These are phyloP conservation scores for Coemansia sp. DNA, from an alignment of 192 early-diverging fungal genomes.

Conservation along the genomic window DNA sequence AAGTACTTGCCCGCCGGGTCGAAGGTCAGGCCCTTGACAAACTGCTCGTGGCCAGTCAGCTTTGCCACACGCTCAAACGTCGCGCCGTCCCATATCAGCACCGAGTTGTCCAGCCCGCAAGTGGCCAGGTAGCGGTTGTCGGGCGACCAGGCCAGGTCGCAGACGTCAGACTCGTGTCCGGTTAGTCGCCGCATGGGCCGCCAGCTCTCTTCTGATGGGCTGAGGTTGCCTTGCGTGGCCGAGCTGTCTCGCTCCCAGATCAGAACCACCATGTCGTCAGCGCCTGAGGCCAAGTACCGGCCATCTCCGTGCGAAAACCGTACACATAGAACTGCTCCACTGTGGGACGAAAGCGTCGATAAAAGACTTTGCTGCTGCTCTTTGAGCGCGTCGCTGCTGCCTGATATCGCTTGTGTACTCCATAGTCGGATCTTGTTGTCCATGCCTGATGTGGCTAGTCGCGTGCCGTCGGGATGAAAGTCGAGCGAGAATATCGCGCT, in stretches of 20 bases:
- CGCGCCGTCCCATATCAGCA: slow-evolving; percentile 84
- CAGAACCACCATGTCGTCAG: slow-evolving; percentile 91
- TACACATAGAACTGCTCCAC: slow-evolving; percentile 87
- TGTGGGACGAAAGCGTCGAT: slow-evolving; percentile 81
- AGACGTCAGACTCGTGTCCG: slow-evolving; percentile 91
- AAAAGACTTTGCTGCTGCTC: slow-evolving; percentile 59
- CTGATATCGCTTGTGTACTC: slow-evolving; percentile 67
- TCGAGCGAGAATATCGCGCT: slow-evolving; percentile 84
- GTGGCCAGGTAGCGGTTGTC: slow-evolving; percentile 85
- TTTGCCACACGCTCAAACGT: slow-evolving; percentile 74
- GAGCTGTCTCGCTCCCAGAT: slow-evolving; percentile 79
- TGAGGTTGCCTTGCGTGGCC: background rate
- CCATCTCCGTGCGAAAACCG: slow-evolving; percentile 78
- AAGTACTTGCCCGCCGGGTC: slow-evolving; percentile 95
- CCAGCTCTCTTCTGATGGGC: slow-evolving; percentile 63
- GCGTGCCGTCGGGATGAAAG: slow-evolving; percentile 79
- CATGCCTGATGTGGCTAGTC: slow-evolving; percentile 86
- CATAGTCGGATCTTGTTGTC: slow-evolving; percentile 92
- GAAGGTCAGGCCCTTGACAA: slow-evolving; percentile 97
- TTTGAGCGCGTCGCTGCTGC: slow-evolving; percentile 16
- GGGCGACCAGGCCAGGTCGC: slow-evolving; percentile 90
- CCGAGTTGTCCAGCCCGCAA: slow-evolving; percentile 81
- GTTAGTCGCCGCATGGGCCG: slow-evolving; percentile 71
- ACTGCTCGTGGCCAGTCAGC: slow-evolving; percentile 74
- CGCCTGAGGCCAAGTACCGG: slow-evolving; percentile 81